Percentiles rank a stretch among this genome's conserved stretches.
Conservation (phyloP, 1,139 yeast species). For the Zygoascus sp. region DNA sequence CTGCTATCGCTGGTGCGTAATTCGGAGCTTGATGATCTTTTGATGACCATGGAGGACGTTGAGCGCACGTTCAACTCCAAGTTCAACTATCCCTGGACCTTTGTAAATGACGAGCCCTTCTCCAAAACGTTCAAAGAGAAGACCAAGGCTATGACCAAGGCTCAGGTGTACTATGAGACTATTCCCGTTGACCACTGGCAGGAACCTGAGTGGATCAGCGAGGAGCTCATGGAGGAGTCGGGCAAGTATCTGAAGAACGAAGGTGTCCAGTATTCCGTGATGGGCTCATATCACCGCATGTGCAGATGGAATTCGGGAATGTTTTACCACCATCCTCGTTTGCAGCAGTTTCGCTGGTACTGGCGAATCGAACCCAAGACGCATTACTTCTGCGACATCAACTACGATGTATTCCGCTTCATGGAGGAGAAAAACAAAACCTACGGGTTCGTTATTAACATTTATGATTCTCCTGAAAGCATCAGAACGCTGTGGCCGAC, state of each 20-base stretch:
- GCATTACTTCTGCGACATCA: constrained; percentile 57
- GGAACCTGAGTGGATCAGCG: constrained; percentile 55
- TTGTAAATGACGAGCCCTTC: constrained; percentile 68
- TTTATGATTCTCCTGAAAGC: constrained; percentile 65
- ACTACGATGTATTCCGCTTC: constrained; percentile 73
- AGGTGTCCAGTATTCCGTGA: constrained; percentile 58
- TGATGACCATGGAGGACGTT: constrained; percentile 51
- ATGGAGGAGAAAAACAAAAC: constrained; percentile 59
- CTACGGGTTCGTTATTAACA: constrained; percentile 63
- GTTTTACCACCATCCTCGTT: constrained; percentile 58
- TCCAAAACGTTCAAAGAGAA: constrained; percentile 48
- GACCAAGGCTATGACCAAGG: constrained; percentile 43
- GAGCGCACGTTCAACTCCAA: constrained; percentile 63
- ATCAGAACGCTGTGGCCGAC: constrained; percentile 64
- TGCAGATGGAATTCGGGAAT: constrained; percentile 66
- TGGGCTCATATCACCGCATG: constrained; percentile 68
- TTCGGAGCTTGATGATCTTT: constrained; percentile 49
- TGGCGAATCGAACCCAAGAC: constrained; percentile 84
- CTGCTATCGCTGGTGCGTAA: constrained; percentile 67
- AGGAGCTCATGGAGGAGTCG: constrained; percentile 36
- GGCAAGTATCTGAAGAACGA: constrained; percentile 42
- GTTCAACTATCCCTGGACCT: constrained; percentile 77
- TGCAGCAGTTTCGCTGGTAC: constrained; percentile 55
- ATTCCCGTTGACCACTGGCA: constrained; percentile 56
- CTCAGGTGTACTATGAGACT: constrained; percentile 54